These are phyloP conservation scores for Pyrrhoderma lamaoense DNA, from an alignment of 1,284 basidiomycete species.

Conservation along the genomic window DNA sequence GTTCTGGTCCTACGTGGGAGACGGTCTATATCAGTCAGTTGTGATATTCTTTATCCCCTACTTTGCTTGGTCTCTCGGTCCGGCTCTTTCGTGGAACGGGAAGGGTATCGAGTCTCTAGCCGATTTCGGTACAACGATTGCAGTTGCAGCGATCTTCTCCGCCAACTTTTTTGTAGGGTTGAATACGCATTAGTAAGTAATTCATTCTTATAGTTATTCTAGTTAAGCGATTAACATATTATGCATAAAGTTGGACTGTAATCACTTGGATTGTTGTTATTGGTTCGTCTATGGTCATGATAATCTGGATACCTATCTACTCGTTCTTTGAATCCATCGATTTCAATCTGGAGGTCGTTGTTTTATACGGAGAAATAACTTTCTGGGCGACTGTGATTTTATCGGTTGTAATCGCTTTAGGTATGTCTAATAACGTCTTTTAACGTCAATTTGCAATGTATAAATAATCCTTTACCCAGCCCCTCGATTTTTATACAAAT, in stretches of 20 bases:
- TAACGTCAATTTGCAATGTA: slow-evolving; percentile 16
- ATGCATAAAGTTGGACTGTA: slow-evolving; percentile 68
- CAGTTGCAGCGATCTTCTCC: slow-evolving; percentile 78
- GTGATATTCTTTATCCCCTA: slow-evolving; percentile 91
- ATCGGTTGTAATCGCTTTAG: slow-evolving; percentile 61
- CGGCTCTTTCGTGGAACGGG: slow-evolving; percentile 64
- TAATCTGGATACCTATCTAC: slow-evolving; percentile 82
- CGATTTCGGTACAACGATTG: slow-evolving; percentile 91
- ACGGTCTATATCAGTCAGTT: slow-evolving; percentile 88
- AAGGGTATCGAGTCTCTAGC: slow-evolving; percentile 70
- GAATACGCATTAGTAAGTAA: slow-evolving; percentile 77
- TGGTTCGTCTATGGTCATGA: slow-evolving; percentile 73
- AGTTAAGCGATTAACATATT: slow-evolving; percentile 12
- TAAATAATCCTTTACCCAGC: slow-evolving; percentile 32
- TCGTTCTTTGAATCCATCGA: slow-evolving; percentile 64
- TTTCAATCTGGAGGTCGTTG: slow-evolving; percentile 65
- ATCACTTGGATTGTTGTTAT: slow-evolving; percentile 78
- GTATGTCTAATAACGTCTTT: slow-evolving; percentile 35
- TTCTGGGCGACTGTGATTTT: slow-evolving; percentile 81
- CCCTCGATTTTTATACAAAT: slow-evolving; percentile 70
- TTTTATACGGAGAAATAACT: slow-evolving; percentile 70
- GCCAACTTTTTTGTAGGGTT: slow-evolving; percentile 87
- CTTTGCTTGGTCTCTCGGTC: slow-evolving; percentile 63
- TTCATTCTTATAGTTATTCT: not conserved
- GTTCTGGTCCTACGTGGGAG: slow-evolving; percentile 94